Conservation (phyloP, 768 basidiomycete genomes). For the Mycena leptocephala region DNA sequence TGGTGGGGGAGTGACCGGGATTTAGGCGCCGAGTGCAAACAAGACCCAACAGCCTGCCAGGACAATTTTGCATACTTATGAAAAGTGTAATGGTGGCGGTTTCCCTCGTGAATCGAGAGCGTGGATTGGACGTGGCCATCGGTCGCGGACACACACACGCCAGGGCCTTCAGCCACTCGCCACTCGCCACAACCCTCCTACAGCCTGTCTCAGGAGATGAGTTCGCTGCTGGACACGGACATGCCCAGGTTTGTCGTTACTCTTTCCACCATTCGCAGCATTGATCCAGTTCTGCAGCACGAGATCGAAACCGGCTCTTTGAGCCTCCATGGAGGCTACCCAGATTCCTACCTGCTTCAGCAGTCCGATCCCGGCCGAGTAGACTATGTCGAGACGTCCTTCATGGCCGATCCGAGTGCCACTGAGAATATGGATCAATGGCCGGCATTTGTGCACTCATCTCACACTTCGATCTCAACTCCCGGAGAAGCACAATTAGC, state of each 20-base stretch:
- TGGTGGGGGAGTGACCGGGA: too few species aligned
- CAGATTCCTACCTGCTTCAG: neutral
- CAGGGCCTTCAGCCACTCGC: conserved; percentile 8
- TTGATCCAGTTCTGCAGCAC: neutral
- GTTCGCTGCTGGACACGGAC: neutral
- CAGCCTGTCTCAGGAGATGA: neutral
- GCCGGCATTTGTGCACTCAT: neutral
- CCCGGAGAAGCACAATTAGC: neutral
- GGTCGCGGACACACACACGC: neutral
- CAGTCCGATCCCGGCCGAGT: neutral
- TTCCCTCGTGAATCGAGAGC: neutral
- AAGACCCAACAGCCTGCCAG: too few species aligned
- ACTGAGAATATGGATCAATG: neutral
- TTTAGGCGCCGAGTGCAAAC: too few species aligned
- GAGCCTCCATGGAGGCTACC: neutral
- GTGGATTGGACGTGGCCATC: neutral
- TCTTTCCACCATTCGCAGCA: too few species aligned
- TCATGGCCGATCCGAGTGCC: neutral
- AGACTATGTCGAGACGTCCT: neutral
- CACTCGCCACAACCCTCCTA: conserved; percentile 2
- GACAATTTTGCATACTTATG: too few species aligned
- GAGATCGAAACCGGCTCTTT: neutral
- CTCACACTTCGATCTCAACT: neutral
- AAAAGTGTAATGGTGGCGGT: neutral
- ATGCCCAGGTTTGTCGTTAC: neutral